Conservation (phyloP, 2,329 filamentous ascomycete species). For the Monosporascus ibericus region DNA sequence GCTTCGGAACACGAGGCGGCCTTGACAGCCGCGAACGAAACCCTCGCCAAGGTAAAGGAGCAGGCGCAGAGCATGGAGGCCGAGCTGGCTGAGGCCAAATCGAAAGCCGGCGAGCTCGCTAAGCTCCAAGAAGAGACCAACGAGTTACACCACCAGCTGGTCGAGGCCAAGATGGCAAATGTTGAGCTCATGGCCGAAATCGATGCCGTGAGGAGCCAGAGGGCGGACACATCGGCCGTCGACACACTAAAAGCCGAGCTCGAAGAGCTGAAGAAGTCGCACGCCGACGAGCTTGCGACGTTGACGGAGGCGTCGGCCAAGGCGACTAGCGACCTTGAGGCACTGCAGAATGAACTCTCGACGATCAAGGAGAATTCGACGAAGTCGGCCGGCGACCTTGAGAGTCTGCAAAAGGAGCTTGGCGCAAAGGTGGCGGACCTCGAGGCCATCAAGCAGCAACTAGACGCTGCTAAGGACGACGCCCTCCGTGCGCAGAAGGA, state of each 20-base stretch:
- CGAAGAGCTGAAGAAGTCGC: slow-evolving; percentile 38
- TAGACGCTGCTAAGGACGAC: slow-evolving; percentile 32
- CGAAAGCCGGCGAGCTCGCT: slow-evolving; percentile 30
- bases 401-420: slow-evolving; percentile 23
- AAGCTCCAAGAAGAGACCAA: slow-evolving; percentile 43
- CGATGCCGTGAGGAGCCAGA: slow-evolving; percentile 50
- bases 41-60: slow-evolving; percentile 24
- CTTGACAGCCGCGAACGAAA: slow-evolving; percentile 28
- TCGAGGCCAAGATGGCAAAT: slow-evolving; percentile 54
- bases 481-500: slow-evolving; percentile 42
- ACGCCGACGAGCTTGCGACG: slow-evolving; percentile 38
- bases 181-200: slow-evolving; percentile 55
- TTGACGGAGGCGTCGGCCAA: slow-evolving; percentile 14
- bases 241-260: slow-evolving; percentile 49
- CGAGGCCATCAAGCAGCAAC: slow-evolving; percentile 35
- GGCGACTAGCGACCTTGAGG: slow-evolving; percentile 19
- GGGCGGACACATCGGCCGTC: slow-evolving; percentile 47
- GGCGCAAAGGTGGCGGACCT: slow-evolving; percentile 24
- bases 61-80: slow-evolving; percentile 24
- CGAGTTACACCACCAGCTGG: slow-evolving; percentile 47
- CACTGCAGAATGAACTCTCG: slow-evolving; percentile 27
- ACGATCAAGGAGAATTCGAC: slow-evolving; percentile 28
- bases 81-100: slow-evolving; percentile 29
- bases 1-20: slow-evolving; percentile 27
- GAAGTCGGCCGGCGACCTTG: slow-evolving; percentile 22